A percentile compares a stretch with the other conserved stretches of the same genome.
Evolutionary conservation across 441 rosid genomes (phyloP).

Genomic region (Gossypium davidsonii): DNA sequence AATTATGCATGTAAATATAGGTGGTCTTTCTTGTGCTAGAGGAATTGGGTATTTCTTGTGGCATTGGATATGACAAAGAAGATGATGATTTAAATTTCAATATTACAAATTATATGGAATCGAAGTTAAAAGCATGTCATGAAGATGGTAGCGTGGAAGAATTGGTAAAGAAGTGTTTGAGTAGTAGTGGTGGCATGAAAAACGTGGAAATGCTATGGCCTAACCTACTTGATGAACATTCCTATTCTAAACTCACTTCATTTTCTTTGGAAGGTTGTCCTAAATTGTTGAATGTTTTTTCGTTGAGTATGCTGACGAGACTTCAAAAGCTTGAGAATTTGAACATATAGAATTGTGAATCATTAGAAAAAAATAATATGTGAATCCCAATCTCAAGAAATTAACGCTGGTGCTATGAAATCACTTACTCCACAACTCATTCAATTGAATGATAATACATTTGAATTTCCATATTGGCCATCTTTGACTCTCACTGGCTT

Average conservation of each 20-base stretch:
- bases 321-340: neutral
- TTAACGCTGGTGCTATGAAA: neutral
- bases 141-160: no score
- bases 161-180: no score
- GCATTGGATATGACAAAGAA: no score
- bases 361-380: neutral
- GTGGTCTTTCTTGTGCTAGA: neutral
- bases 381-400: neutral
- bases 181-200: neutral
- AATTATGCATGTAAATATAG: neutral
- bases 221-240: neutral
- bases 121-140: no score
- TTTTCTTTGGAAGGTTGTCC: neutral
- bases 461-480: neutral
- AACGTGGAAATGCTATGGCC: conserved; percentile 3
- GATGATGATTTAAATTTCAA: no score
- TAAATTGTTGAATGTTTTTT: neutral
- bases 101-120: no score
- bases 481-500: neutral
- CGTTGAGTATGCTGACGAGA: neutral
- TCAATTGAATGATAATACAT: neutral
- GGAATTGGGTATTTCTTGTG: no score
- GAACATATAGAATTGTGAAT: neutral
- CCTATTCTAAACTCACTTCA: neutral
- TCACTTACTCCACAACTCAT: neutral